phyloP scores from a whole-genome alignment of 176 grass and related monocot species.

The Phyllostachys edulis region DNA sequence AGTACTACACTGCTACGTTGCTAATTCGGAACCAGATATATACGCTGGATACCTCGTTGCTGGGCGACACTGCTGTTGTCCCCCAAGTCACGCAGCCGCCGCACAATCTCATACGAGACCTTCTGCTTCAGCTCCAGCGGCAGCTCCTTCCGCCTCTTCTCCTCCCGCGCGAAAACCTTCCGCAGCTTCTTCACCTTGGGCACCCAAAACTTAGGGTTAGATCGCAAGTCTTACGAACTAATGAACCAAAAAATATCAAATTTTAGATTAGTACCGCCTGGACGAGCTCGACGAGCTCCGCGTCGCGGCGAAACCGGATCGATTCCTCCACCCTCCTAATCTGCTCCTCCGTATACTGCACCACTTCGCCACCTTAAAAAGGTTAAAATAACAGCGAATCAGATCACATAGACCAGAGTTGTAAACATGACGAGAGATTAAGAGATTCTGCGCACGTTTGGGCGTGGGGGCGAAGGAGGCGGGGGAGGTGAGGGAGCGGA shows the following conservation, averaged over 20 bases:
- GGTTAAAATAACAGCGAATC: not conserved
- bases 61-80: slow-evolving; percentile 41
- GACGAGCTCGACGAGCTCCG: slow-evolving; percentile 68
- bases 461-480: slow-evolving; percentile 8
- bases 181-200: slow-evolving; percentile 68
- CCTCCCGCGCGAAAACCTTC: slow-evolving; percentile 45
- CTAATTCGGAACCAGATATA: not conserved
- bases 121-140: slow-evolving; percentile 63
- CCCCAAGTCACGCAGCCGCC: slow-evolving; percentile 43
- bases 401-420: not conserved
- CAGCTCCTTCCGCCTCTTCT: slow-evolving; percentile 59
- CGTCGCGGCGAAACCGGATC: slow-evolving; percentile 69
- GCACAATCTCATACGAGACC: slow-evolving; percentile 60
- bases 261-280: slow-evolving; percentile 50
- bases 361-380: slow-evolving; percentile 24
- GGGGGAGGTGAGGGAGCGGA: slow-evolving; percentile 61
- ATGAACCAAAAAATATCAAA: not conserved
- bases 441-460: slow-evolving; percentile 31
- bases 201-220: slow-evolving; percentile 3
- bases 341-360: slow-evolving; percentile 65
- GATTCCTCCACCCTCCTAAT: slow-evolving; percentile 71
- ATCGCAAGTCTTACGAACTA: not conserved
- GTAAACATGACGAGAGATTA: not conserved
- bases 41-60: slow-evolving; percentile 59
- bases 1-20: not conserved